These are phyloP conservation scores for Beauveria asiatica DNA, from an alignment of 2,329 filamentous ascomycete species.

Conservation along the genomic window DNA sequence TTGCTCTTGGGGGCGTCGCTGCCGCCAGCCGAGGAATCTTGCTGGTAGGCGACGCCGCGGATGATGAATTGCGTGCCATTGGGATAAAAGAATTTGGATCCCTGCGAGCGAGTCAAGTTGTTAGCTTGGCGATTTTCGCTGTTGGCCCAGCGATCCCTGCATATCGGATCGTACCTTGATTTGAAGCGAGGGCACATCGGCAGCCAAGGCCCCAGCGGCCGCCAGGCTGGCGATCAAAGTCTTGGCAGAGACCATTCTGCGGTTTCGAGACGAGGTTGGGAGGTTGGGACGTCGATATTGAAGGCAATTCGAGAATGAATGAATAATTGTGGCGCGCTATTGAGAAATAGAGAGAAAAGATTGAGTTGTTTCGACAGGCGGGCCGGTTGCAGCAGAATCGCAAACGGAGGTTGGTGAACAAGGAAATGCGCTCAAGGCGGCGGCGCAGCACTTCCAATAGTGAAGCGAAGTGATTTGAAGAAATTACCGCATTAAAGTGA, in stretches of 20 bases:
- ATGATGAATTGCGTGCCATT: conserved; percentile 65
- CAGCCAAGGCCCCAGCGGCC: conserved; percentile 32
- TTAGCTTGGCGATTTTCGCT: neutral
- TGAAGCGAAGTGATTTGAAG: neutral
- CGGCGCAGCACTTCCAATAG: neutral
- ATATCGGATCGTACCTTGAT: conserved; percentile 51
- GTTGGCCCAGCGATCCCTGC: neutral
- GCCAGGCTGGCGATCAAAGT: conserved; percentile 28
- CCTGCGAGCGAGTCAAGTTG: conserved; percentile 32
- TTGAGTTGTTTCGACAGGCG: neutral
- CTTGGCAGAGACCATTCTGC: conserved; percentile 17
- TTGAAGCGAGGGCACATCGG: conserved; percentile 48
- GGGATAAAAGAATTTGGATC: conserved; percentile 84
- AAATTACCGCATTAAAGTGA: neutral
- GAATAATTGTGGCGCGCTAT: neutral
- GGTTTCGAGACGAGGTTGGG: neutral
- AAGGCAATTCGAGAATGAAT: neutral
- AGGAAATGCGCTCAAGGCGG: neutral
- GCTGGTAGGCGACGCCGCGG: conserved; percentile 91
- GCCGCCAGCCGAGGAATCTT: conserved; percentile 57
- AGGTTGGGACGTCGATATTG: too few species aligned
- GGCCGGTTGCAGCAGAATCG: neutral
- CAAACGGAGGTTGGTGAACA: neutral
- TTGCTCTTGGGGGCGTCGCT: conserved; percentile 28
- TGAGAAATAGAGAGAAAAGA: neutral